Evolutionary conservation across 2,329 filamentous ascomycete genomes (phyloP).

Genomic region (Stemphylium lycopersici): DNA sequence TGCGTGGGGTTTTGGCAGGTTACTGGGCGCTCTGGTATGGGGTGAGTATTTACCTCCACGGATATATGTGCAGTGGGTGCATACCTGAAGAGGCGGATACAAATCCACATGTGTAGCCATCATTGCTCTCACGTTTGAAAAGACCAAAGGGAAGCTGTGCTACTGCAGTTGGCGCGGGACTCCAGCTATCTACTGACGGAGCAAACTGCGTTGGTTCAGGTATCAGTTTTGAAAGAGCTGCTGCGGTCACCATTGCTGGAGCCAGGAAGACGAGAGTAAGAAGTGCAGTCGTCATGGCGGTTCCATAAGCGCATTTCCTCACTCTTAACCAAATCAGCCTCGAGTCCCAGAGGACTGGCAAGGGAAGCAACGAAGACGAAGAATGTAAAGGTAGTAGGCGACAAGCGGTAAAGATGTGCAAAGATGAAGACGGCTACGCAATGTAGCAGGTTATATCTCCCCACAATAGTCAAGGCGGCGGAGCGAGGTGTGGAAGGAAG

Average conservation of each 20-base stretch:
- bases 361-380: neutral
- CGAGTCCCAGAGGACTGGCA: no score
- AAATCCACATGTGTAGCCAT: constrained; percentile 40
- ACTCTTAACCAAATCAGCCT: no score
- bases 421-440: constrained; percentile 19
- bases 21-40: constrained; percentile 30
- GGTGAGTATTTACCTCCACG: constrained; percentile 11
- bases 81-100: constrained; percentile 35
- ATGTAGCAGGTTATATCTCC: constrained; percentile 18
- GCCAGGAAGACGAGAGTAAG: constrained; percentile 37
- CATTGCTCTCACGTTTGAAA: constrained; percentile 30
- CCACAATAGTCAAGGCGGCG: constrained; percentile 15
- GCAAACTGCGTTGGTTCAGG: constrained; percentile 37
- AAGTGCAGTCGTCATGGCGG: constrained; percentile 31
- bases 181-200: constrained; percentile 35
- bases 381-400: neutral
- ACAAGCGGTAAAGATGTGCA: neutral
- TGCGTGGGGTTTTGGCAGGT: constrained; percentile 34
- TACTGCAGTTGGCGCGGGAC: constrained; percentile 39
- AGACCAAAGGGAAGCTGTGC: constrained; percentile 33
- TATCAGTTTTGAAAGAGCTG: constrained; percentile 35
- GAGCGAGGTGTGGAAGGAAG: constrained; percentile 13
- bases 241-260: constrained; percentile 30
- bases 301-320: constrained; percentile 20
- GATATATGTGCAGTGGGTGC: neutral